These are phyloP conservation scores for Verticillium tricorpus DNA, from an alignment of 2,329 filamentous ascomycete genomes.

Conservation along the genomic window DNA sequence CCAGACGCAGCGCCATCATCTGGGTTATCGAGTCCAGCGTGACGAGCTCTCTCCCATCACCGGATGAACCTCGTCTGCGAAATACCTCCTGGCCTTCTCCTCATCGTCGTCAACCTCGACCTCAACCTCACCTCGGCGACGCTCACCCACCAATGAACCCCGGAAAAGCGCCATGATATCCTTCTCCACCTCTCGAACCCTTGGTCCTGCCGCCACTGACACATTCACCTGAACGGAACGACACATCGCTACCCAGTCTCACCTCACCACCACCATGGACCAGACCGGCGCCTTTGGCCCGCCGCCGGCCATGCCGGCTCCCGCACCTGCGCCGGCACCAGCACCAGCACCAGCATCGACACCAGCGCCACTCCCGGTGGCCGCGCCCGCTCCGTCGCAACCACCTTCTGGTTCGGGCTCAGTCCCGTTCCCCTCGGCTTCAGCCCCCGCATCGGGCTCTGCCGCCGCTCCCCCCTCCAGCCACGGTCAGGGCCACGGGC, in stretches of 20 bases:
- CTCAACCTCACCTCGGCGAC: neutral
- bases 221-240: neutral
- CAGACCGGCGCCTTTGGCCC: neutral
- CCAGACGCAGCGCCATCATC: neutral
- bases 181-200: neutral
- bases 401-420: neutral
- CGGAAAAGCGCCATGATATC: neutral
- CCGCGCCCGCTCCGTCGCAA: neutral
- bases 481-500: neutral
- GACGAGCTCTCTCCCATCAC: neutral
- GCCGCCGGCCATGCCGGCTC: neutral
- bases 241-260: neutral
- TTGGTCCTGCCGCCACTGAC: neutral
- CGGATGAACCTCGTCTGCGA: neutral
- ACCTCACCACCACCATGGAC: neutral
- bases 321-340: neutral
- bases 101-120: neutral
- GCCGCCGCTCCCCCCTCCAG: neutral
- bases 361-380: neutral
- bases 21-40: neutral
- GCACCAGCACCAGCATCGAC: neutral
- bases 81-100: neutral
- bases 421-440: neutral
- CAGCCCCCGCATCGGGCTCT: neutral
- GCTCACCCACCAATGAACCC: neutral